phyloP scores from a whole-genome alignment of 306 rosid genomes.

The Quercus cerris region DNA sequence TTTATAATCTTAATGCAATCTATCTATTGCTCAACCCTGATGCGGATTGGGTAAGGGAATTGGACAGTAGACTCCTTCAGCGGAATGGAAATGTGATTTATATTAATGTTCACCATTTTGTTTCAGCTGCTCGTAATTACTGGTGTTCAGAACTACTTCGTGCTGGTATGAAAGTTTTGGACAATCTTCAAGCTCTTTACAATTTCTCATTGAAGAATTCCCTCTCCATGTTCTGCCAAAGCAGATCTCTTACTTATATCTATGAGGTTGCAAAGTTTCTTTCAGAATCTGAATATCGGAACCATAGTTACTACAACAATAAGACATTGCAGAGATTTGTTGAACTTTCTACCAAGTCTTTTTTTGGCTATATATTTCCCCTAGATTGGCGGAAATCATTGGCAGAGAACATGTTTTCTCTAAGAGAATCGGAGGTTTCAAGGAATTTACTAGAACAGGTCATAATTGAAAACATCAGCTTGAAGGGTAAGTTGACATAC shows the following conservation, averaged over 20 bases:
- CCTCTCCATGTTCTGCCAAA: conserved; percentile 14
- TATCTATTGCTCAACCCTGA: conserved; percentile 47
- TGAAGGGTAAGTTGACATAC: conserved; percentile 16
- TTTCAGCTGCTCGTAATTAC: conserved; percentile 35
- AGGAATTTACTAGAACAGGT: conserved; percentile 22
- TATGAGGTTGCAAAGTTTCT: conserved; percentile 50
- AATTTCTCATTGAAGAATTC: conserved; percentile 10
- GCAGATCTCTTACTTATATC: conserved; percentile 37
- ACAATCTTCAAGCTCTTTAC: conserved; percentile 37
- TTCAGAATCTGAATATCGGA: conserved; percentile 26
- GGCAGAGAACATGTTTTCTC: conserved; percentile 32
- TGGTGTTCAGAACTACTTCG: conserved; percentile 54
- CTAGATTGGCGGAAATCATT: conserved; percentile 39
- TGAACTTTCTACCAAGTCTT: conserved; percentile 20
- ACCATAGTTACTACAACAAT: not conserved
- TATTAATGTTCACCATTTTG: conserved; percentile 29
- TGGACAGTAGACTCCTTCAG: conserved; percentile 24
- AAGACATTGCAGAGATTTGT: conserved; percentile 14
- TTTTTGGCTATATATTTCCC: conserved; percentile 27
- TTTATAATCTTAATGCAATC: conserved; percentile 7
- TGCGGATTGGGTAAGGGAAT: conserved; percentile 54
- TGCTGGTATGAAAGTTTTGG: conserved; percentile 52
- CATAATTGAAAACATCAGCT: conserved; percentile 24
- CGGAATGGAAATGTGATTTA: conserved; percentile 39
- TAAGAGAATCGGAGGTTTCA: conserved; percentile 34